Conservation (phyloP, 2,329 filamentous ascomycete species). For the Pseudonectria foliicola region DNA sequence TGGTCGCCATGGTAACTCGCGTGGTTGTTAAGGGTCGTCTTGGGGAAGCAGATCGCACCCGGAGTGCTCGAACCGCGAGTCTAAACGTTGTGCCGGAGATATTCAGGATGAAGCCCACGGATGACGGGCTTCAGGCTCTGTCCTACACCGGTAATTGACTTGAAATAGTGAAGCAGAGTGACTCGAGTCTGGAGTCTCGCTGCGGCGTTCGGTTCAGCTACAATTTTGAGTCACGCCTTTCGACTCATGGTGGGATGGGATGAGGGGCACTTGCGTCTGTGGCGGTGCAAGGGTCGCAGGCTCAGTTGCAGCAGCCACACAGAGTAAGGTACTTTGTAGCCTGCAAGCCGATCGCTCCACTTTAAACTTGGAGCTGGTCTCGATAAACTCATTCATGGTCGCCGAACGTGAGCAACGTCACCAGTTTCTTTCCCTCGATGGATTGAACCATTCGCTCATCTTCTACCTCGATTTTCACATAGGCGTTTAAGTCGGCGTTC, state of each 20-base stretch:
- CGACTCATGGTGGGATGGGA: slow-evolving; percentile 12
- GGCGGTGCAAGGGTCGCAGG: too few relatives aligned
- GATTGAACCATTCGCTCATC: not conserved
- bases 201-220: slow-evolving; percentile 9
- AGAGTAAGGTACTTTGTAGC: not conserved
- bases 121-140: slow-evolving; percentile 26
- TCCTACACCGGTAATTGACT: slow-evolving; percentile 15
- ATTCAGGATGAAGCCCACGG: slow-evolving; percentile 30
- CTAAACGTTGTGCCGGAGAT: slow-evolving; percentile 39
- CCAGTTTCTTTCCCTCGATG: not conserved
- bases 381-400: not conserved
- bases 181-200: slow-evolving; percentile 15
- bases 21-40: slow-evolving; percentile 34
- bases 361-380: not conserved
- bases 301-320: too few relatives aligned
- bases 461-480: too few relatives aligned
- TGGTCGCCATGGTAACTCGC: slow-evolving; percentile 51
- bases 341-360: not conserved
- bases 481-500: too few relatives aligned
- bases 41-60: slow-evolving; percentile 48
- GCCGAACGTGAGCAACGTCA: not conserved
- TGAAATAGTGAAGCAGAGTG: slow-evolving; percentile 7
- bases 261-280: slow-evolving; percentile 14
- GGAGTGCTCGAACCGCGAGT: slow-evolving; percentile 47
- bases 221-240: slow-evolving; percentile 21